Percentiles rank a stretch among this genome's conserved stretches.
phyloP scores from a whole-genome alignment of 192 early-diverging fungal genomes.

The Coemansia sp. region DNA sequence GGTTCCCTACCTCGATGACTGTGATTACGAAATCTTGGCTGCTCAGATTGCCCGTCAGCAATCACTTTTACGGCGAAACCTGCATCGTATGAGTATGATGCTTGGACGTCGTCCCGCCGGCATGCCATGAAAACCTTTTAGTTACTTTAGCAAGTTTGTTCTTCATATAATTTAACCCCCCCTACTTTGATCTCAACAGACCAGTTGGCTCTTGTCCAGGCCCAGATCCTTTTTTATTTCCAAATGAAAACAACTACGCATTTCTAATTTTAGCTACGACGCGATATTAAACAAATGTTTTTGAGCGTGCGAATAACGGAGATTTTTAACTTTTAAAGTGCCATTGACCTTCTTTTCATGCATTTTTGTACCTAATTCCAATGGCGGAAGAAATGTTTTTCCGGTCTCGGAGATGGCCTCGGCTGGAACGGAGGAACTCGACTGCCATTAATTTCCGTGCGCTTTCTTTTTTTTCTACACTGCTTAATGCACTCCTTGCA shows the following conservation, averaged over 20 bases:
- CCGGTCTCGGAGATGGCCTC: background rate
- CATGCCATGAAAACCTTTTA: background rate
- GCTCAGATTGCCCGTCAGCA: conserved; percentile 32
- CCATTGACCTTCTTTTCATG: too few species aligned
- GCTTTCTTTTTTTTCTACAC: background rate
- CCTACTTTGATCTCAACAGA: too few species aligned
- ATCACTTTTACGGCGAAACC: conserved; percentile 15
- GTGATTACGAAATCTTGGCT: conserved; percentile 33
- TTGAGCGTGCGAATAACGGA: too few species aligned
- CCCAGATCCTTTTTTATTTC: too few species aligned
- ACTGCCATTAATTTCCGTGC: background rate
- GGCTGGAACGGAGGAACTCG: background rate
- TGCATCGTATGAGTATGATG: conserved; percentile 20
- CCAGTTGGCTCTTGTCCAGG: too few species aligned
- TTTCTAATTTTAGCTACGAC: too few species aligned
- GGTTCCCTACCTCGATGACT: conserved; percentile 45
- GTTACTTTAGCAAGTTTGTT: too few species aligned
- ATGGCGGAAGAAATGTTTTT: conserved; percentile 5
- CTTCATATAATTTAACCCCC: too few species aligned
- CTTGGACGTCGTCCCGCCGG: conserved; percentile 11
- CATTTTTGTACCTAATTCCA: background rate
- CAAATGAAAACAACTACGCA: too few species aligned
- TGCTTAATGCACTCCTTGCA: background rate
- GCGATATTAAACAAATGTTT: too few species aligned
- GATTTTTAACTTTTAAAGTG: too few species aligned